A percentile compares a stretch with the other conserved stretches of the same genome.
Evolutionary conservation across 2,329 filamentous ascomycete species (phyloP).

Genomic region (Penicillium decumbens): DNA sequence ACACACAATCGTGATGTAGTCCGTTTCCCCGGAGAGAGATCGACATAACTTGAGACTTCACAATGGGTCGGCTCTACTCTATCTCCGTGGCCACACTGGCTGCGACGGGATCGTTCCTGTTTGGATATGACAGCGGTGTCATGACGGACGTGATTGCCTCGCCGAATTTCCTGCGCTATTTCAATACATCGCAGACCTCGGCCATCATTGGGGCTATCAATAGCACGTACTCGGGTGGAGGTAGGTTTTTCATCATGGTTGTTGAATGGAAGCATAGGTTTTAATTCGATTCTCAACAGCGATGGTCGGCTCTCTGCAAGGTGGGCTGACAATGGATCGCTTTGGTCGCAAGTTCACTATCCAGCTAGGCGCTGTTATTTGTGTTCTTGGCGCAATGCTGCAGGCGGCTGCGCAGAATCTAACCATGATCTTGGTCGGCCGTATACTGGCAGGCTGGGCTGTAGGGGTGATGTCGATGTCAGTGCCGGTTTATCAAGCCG

Average conservation of each 20-base stretch:
- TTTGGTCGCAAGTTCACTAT: constrained; percentile 58
- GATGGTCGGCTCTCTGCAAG: constrained; percentile 52
- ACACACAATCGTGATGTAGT: neutral
- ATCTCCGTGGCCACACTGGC: constrained; percentile 41
- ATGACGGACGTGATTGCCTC: constrained; percentile 49
- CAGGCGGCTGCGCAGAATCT: constrained; percentile 56
- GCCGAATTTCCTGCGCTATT: constrained; percentile 51
- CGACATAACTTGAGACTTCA: neutral
- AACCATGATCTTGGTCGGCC: constrained; percentile 55
- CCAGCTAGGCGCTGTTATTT: constrained; percentile 56
- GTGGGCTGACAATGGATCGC: constrained; percentile 56
- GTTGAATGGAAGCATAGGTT: neutral
- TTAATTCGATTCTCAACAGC: constrained; percentile 9
- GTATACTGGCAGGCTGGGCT: constrained; percentile 48
- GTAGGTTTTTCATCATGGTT: constrained; percentile 18
- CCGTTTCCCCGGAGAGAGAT: neutral
- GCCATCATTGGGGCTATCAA: constrained; percentile 59
- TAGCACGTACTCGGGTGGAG: constrained; percentile 59
- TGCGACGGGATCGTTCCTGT: constrained; percentile 39
- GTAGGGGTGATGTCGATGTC: constrained; percentile 47
- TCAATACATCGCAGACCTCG: constrained; percentile 49
- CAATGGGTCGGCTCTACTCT: constrained; percentile 42
- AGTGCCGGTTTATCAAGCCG: constrained; percentile 61
- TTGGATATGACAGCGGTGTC: constrained; percentile 44
- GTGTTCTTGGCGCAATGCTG: constrained; percentile 54